phyloP scores from a whole-genome alignment of 805 yeast species.

The Starmerella floris region DNA sequence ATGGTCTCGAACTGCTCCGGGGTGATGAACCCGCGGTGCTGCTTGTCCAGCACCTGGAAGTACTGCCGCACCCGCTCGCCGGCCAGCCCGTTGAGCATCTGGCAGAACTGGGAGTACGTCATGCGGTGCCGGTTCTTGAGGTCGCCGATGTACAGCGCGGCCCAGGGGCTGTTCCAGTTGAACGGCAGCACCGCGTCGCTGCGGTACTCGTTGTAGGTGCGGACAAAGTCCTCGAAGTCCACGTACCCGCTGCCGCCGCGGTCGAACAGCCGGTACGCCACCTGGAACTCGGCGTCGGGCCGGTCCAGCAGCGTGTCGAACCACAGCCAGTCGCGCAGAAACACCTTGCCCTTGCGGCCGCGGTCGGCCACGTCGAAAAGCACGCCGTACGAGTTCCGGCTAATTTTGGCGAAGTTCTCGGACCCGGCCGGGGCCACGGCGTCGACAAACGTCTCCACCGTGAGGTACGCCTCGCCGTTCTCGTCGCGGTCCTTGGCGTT shows the following conservation, averaged over 20 bases:
- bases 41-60: conserved; percentile 29
- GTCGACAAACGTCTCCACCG: conserved; percentile 32
- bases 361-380: conserved; percentile 73
- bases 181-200: conserved; percentile 30
- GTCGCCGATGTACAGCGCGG: conserved; percentile 31
- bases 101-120: conserved; percentile 33
- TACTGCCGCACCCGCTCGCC: conserved; percentile 38
- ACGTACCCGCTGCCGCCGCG: conserved; percentile 29
- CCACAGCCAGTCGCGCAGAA: conserved; percentile 56
- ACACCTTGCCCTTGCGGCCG: conserved; percentile 51
- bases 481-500: conserved; percentile 17
- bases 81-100: conserved; percentile 34
- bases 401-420: conserved; percentile 40
- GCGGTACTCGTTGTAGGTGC: conserved; percentile 28
- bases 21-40: conserved; percentile 30
- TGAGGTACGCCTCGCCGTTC: conserved; percentile 27
- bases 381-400: conserved; percentile 50
- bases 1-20: conserved; percentile 32
- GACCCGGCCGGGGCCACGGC: conserved; percentile 33
- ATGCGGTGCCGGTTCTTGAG: conserved; percentile 28
- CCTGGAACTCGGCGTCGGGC: conserved; percentile 43
- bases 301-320: conserved; percentile 47
- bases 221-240: conserved; percentile 31
- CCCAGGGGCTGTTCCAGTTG: conserved; percentile 35
- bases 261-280: conserved; percentile 36